Evolutionary conservation across 176 grass and related monocot species (phyloP), one percentile per base, ranked within the genome.

Genomic region (Avena sativa): DNA sequence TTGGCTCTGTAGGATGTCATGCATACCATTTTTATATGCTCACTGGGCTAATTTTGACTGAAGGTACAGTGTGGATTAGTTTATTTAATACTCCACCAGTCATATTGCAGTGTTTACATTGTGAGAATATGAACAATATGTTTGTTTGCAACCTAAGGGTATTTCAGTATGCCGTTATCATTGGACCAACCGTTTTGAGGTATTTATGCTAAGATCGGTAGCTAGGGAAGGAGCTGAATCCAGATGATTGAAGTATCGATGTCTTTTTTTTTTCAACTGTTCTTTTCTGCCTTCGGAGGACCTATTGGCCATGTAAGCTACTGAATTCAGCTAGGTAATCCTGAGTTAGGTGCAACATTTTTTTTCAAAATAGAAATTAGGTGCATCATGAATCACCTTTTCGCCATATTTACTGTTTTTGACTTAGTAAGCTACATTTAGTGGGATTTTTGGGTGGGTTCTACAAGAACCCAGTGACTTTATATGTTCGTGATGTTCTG

Each of bases 41-140:
- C 64, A 81, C 84, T 71, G 51, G 80, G 71, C 9, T 30, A 72
- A 61, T 81, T 81, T 88, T 81, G 48, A 56, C 56, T 23, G 9
- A 71, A 81, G 72, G 6, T 81, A 51, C 12, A 30, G 32, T 60
- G 64, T 25, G 53, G 43, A 32, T 53, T 81, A 76, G 48, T 78
- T 79, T 21, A 9, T 6, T 48, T 49, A 49, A 56, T 71, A 52
- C 44, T 63, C 76, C 61, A 52, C 1, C 40, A 68, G 56, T 52
- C 11, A 6, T 23, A 55, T 85, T 85, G 17, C 9, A 81, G 21
- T 81, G 15, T 51, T 75, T 21, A 15, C 25, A 87, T 36, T 38
- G 44, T 79, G 14, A 59, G 55, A 74, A 56, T 65, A 66, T 47
- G 49, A 52, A 28, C 0, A 49, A 44, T 32, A 72, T 74, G 6